These are phyloP conservation scores for Ceratorhiza oryzae-sativae DNA, from an alignment of 1,284 basidiomycete species.

Conservation along the genomic window DNA sequence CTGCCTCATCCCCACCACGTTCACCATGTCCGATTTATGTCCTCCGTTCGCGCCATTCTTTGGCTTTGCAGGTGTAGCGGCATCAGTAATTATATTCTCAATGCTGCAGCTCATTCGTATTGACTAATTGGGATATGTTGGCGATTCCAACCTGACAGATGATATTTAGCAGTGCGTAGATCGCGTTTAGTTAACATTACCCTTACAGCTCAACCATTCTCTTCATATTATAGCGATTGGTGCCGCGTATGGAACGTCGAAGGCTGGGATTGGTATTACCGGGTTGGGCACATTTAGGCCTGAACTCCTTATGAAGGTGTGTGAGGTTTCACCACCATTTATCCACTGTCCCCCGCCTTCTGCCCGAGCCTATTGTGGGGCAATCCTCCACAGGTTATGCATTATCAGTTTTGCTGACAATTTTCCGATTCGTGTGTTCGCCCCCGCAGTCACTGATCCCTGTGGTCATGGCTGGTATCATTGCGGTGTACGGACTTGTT, in stretches of 20 bases:
- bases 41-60: constrained; percentile 87
- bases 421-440: neutral
- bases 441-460: constrained; percentile 81
- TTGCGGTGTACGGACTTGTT: constrained; percentile 70
- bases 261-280: constrained; percentile 97
- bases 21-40: constrained; percentile 53
- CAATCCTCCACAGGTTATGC: neutral
- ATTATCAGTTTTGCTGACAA: neutral
- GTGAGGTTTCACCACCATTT: constrained; percentile 45
- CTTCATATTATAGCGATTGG: constrained; percentile 67
- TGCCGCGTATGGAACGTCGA: constrained; percentile 96
- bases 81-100: constrained; percentile 64
- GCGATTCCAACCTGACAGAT: constrained; percentile 59
- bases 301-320: constrained; percentile 96
- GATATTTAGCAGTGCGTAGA: constrained; percentile 80
- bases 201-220: neutral
- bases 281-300: constrained; percentile 94
- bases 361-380: too few relatives aligned
- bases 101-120: neutral
- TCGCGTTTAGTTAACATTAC: neutral
- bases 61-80: constrained; percentile 81
- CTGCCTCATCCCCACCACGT: neutral
- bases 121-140: neutral
- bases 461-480: constrained; percentile 88
- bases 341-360: neutral